A percentile compares a stretch with the other conserved stretches of the same genome.
These are phyloP conservation scores for Hypoxylon sp. DNA, from an alignment of 2,329 filamentous ascomycete species.

Conservation along the genomic window DNA sequence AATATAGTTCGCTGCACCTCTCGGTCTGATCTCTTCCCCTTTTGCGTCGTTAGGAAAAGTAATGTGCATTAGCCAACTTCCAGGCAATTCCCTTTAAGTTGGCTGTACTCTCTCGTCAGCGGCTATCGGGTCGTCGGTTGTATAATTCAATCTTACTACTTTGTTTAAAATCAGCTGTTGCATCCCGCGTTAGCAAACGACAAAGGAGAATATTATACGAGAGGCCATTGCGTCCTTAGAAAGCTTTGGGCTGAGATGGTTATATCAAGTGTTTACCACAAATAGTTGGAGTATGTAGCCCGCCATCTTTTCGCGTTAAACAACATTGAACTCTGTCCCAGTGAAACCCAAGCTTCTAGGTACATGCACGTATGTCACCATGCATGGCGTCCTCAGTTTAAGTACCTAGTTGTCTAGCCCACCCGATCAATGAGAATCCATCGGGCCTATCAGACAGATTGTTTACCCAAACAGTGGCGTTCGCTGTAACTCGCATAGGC, in stretches of 20 bases:
- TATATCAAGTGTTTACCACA: constrained; percentile 6
- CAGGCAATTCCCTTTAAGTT: constrained; percentile 19
- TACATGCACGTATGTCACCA: constrained; percentile 30
- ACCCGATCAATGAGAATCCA: constrained; percentile 25
- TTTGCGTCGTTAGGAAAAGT: constrained; percentile 16
- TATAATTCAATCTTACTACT: background rate
- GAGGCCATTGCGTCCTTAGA: background rate
- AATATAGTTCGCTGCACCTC: constrained; percentile 45
- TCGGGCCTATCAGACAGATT: constrained; percentile 22
- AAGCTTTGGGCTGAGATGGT: constrained; percentile 3
- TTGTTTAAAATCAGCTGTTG: constrained; percentile 6
- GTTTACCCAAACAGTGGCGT: constrained; percentile 30
- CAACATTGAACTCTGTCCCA: constrained; percentile 12
- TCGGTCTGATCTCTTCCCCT: constrained; percentile 42
- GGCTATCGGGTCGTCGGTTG: constrained; percentile 3
- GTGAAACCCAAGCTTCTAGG: constrained; percentile 17
- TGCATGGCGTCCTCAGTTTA: constrained; percentile 28
- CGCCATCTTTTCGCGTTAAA: constrained; percentile 13
- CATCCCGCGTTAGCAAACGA: constrained; percentile 10
- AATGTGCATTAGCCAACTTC: constrained; percentile 28
- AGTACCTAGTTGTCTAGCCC: constrained; percentile 26
- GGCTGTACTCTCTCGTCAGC: constrained; percentile 27
- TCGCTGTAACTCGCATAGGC: constrained; percentile 26
- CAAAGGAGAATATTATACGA: background rate
- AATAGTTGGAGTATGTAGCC: constrained; percentile 16